These are phyloP conservation scores for Aspergillus hortae DNA, from an alignment of 2,329 filamentous ascomycete species.

Conservation along the genomic window DNA sequence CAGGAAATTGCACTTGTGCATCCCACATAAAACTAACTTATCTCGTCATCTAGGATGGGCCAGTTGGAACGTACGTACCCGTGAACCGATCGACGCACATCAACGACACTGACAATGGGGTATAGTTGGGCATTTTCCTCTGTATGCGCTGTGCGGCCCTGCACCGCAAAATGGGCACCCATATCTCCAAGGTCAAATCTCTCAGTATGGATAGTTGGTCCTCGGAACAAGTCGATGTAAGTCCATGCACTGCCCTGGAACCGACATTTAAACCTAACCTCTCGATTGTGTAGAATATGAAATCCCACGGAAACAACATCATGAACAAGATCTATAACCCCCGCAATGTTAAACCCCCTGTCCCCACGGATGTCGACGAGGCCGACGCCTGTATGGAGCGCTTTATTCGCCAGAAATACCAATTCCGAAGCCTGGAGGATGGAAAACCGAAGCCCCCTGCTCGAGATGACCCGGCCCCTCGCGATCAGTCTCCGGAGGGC, in stretches of 20 bases:
- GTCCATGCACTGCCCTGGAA: slow-evolving; percentile 24
- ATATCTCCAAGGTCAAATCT: slow-evolving; percentile 98
- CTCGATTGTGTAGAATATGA: slow-evolving; percentile 70
- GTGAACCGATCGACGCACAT: neutral
- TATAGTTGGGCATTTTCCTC: slow-evolving; percentile 84
- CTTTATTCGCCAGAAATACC: slow-evolving; percentile 93
- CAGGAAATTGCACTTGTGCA: neutral
- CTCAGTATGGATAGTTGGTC: slow-evolving; percentile 98
- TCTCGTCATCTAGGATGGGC: slow-evolving; percentile 72
- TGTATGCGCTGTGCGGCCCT: slow-evolving; percentile 96
- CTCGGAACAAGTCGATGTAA: slow-evolving; percentile 91
- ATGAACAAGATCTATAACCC: slow-evolving; percentile 92
- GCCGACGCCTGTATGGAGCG: slow-evolving; percentile 91
- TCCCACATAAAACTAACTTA: neutral
- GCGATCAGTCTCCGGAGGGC: slow-evolving; percentile 50
- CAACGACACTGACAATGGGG: neutral
- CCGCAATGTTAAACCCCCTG: slow-evolving; percentile 72
- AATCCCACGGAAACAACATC: slow-evolving; percentile 76
- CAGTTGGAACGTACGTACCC: slow-evolving; percentile 82
- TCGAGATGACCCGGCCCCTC: slow-evolving; percentile 55
- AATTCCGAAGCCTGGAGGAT: slow-evolving; percentile 57
- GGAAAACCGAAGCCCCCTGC: slow-evolving; percentile 44
- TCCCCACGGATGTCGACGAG: slow-evolving; percentile 88
- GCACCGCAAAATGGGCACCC: slow-evolving; percentile 94
- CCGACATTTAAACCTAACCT: neutral